Conservation (phyloP, 805 yeast species). For the Hanseniaspora taiwanica region DNA sequence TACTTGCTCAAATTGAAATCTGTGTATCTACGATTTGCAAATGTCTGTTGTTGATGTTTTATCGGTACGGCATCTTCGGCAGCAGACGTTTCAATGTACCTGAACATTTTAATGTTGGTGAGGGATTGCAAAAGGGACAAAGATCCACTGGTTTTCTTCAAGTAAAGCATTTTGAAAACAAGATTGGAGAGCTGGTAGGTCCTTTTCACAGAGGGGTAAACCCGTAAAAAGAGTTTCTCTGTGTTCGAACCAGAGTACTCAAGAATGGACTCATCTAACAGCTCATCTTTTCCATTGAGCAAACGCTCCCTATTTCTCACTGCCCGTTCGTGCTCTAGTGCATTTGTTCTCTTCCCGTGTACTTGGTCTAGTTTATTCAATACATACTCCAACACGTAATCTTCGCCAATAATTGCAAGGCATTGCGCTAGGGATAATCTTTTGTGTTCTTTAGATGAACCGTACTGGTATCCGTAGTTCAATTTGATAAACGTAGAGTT, state of each 20-base stretch:
- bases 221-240: not conserved
- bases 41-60: too few species aligned
- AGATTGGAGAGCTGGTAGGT: not conserved
- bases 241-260: not conserved
- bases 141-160: not conserved
- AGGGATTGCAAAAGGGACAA: conserved; percentile 2
- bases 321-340: not conserved
- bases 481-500: not conserved
- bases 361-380: not conserved
- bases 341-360: not conserved
- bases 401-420: not conserved
- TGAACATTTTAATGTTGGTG: conserved; percentile 1
- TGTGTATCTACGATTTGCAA: too few species aligned
- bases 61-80: too few species aligned
- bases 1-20: too few species aligned
- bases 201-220: conserved; percentile 2
- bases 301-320: not conserved
- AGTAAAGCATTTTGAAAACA: conserved; percentile 1
- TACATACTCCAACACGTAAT: not conserved
- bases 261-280: not conserved
- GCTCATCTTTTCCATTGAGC: not conserved
- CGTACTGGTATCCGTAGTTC: not conserved
- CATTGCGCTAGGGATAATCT: not conserved
- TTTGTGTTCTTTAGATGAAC: not conserved
- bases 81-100: not conserved